Percentiles rank a stretch among this genome's conserved stretches.
phyloP scores from a whole-genome alignment of 139 green algal genomes.

The Chlorokybus atmophyticus region DNA sequence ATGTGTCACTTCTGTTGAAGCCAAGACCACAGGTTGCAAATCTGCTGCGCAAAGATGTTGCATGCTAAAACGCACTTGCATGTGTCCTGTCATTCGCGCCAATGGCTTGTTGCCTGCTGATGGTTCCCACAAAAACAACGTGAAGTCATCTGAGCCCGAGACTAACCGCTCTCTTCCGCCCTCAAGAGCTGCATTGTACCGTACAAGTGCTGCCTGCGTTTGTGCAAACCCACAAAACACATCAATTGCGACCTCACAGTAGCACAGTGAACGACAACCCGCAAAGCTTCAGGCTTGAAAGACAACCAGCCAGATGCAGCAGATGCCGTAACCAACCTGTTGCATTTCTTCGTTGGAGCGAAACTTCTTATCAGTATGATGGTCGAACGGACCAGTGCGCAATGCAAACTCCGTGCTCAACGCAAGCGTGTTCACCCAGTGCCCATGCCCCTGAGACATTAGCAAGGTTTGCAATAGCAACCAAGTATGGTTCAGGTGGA shows the following conservation, averaged over 20 bases:
- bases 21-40: too few relatives aligned
- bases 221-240: not conserved
- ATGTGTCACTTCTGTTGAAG: too few relatives aligned
- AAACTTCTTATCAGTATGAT: constrained; percentile 47
- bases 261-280: too few relatives aligned
- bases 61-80: too few relatives aligned
- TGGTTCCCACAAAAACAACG: constrained; percentile 88
- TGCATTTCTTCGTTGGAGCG: constrained; percentile 26
- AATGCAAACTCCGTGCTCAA: constrained; percentile 75
- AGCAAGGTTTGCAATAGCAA: too few relatives aligned
- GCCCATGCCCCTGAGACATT: constrained; percentile 58
- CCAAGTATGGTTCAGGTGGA: too few relatives aligned
- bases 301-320: not conserved
- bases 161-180: constrained; percentile 70
- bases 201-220: constrained; percentile 32
- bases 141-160: constrained; percentile 93
- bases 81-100: constrained; percentile 81
- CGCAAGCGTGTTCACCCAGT: constrained; percentile 97
- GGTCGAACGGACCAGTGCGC: constrained; percentile 77
- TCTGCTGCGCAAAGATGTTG: too few relatives aligned
- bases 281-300: too few relatives aligned
- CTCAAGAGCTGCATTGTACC: constrained; percentile 46
- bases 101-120: constrained; percentile 8
- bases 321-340: not conserved
- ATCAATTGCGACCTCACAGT: too few relatives aligned